Percentiles rank a stretch among this genome's conserved stretches.
phyloP scores from a whole-genome alignment of 495 filamentous ascomycete species.

The Neurospora sublineolata region DNA sequence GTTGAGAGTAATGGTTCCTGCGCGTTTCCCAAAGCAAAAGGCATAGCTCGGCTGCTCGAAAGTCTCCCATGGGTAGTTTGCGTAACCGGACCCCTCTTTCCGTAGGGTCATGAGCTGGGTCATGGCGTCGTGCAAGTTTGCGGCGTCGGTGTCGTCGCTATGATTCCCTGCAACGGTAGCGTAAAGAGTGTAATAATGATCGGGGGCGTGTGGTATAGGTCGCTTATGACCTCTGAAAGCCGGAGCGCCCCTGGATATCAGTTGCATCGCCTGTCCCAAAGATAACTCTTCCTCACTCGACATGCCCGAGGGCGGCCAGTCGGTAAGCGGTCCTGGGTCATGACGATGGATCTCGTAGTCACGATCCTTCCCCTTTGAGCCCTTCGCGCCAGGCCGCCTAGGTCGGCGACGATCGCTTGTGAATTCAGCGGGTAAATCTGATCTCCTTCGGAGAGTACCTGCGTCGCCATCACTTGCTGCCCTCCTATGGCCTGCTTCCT shows the following conservation, averaged over 20 bases:
- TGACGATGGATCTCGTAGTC: slow-evolving; percentile 22
- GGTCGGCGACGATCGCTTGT: slow-evolving; percentile 24
- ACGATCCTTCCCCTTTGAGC: slow-evolving; percentile 32
- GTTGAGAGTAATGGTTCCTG: slow-evolving; percentile 52
- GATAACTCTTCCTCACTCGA: slow-evolving; percentile 31
- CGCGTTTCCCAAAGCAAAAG: slow-evolving; percentile 44
- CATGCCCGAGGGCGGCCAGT: slow-evolving; percentile 37
- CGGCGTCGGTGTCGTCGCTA: slow-evolving; percentile 32
- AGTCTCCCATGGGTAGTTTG: slow-evolving; percentile 47
- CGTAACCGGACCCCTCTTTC: slow-evolving; percentile 24
- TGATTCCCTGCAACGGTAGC: slow-evolving; percentile 35
- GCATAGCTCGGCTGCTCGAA: slow-evolving; percentile 55
- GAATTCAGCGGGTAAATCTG: slow-evolving; percentile 2
- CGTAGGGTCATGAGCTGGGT: slow-evolving; percentile 36
- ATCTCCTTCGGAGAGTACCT: not conserved
- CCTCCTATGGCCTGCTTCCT: slow-evolving; percentile 1
- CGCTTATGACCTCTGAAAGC: slow-evolving; percentile 35
- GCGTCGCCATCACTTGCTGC: slow-evolving; percentile 8
- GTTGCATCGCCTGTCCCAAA: slow-evolving; percentile 34
- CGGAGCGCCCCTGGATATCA: slow-evolving; percentile 36
- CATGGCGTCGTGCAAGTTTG: slow-evolving; percentile 36
- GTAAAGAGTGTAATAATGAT: slow-evolving; percentile 39
- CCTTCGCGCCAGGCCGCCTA: slow-evolving; percentile 26
- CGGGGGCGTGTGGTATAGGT: slow-evolving; percentile 34
- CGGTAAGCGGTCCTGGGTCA: slow-evolving; percentile 28